Evolutionary conservation across 257 asterid genomes (phyloP), one percentile per base, ranked within the genome.

Genomic region (Verbascum thapsus): DNA sequence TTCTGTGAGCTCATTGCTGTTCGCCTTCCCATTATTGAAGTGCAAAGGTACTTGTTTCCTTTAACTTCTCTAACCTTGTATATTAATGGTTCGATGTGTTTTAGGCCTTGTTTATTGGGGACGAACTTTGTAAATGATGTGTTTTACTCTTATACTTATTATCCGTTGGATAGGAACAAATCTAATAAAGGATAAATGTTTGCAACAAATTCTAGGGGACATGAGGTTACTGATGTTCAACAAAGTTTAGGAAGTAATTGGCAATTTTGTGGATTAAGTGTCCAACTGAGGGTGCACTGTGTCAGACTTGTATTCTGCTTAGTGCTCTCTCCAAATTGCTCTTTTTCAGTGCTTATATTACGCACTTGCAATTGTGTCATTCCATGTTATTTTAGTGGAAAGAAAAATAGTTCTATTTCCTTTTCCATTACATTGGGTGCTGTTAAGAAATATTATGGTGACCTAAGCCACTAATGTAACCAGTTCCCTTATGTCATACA

Each of bases 21-120:
- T 59, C 88, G 97, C 22, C 88, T 89, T 58, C 95, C 97, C 22
- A 85, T 92, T 38, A 87, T 87, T 19, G 94, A 87, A 75, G 83
- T 81, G 45, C 96, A 89, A 74, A 87, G 83, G 97, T 87, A 80
- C 32, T 11, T 26, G 20, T 2, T 22, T 10, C 32, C 32, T 16
- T 12, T 56, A 8, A 39, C 15, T 17, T 60, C 26, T 30, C 30
- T 39, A 32, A 6, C 5, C 32, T 20, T 8, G 18, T 18, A 41
- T 52, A 9, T 20, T 15, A 17, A 32, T 2, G 4, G 32, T 49
- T 38, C 13, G 32, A 26, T 16, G 22, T 7, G 53, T 47, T 47
- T 26, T 47, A 45, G 4, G 57, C 15, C 44, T 34, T 26, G 58
- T 34, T 17, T 45, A 61, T 26, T n/a, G 42, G 3, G 41, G 18